Evolutionary conservation across 2,329 filamentous ascomycete genomes (phyloP).

Genomic region (Celoporthe dispersa): DNA sequence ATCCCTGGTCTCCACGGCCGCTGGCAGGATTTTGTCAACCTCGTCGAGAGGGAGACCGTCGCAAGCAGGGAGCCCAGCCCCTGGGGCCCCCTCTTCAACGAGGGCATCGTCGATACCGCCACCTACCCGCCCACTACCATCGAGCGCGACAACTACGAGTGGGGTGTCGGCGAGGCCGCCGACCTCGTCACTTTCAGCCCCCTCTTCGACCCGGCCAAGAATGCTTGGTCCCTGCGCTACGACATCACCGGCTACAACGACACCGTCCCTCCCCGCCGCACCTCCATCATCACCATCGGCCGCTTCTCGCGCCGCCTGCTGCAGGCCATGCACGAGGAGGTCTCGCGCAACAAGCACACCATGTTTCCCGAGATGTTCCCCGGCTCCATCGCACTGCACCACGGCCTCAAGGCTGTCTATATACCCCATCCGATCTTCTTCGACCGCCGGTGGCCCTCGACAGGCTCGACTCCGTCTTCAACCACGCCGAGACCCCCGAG

Average conservation of each 20-base stretch:
- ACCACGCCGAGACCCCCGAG: slow-evolving; percentile 59
- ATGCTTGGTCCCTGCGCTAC: slow-evolving; percentile 72
- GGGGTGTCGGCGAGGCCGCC: slow-evolving; percentile 77
- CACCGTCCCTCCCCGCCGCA: slow-evolving; percentile 67
- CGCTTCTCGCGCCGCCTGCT: slow-evolving; percentile 75
- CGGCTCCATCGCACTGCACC: slow-evolving; percentile 72
- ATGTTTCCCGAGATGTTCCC: slow-evolving; percentile 83
- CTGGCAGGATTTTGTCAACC: slow-evolving; percentile 68
- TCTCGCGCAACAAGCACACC: slow-evolving; percentile 70
- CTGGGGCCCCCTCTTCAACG: slow-evolving; percentile 61
- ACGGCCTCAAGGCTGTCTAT: slow-evolving; percentile 79
- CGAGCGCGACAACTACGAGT: slow-evolving; percentile 68
- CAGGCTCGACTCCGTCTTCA: slow-evolving; percentile 62
- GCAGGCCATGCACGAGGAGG: slow-evolving; percentile 78
- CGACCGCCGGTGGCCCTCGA: slow-evolving; percentile 71
- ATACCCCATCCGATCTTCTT: slow-evolving; percentile 81
- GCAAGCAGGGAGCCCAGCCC: slow-evolving; percentile 69
- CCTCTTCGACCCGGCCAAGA: slow-evolving; percentile 74
- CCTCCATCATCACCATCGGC: slow-evolving; percentile 78
- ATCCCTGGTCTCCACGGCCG: slow-evolving; percentile 70
- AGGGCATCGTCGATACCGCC: slow-evolving; percentile 65
- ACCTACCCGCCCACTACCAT: slow-evolving; percentile 60
- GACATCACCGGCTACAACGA: slow-evolving; percentile 71
- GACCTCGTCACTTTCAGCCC: slow-evolving; percentile 76
- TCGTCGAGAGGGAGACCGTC: slow-evolving; percentile 58